These are phyloP conservation scores for Pestalotiopsis sp. DNA, from an alignment of 2,329 filamentous ascomycete species.

Conservation along the genomic window DNA sequence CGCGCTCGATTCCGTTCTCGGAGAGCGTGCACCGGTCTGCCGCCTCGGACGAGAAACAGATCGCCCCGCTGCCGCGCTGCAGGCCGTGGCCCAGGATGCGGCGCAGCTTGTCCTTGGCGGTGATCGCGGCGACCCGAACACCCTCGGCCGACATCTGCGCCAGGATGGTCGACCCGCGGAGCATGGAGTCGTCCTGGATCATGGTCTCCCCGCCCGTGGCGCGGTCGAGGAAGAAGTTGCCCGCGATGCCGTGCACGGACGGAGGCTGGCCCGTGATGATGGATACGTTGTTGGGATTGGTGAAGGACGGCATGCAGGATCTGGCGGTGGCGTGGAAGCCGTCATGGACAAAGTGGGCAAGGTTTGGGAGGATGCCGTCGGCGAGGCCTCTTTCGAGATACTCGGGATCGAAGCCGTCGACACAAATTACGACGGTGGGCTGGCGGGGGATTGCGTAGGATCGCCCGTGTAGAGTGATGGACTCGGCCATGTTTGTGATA, in stretches of 20 bases:
- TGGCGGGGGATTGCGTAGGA: slow-evolving; percentile 14
- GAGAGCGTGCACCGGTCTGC: slow-evolving; percentile 35
- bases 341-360: slow-evolving; percentile 28
- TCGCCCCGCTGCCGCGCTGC: slow-evolving; percentile 20
- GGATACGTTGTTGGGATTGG: slow-evolving; percentile 45
- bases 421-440: slow-evolving; percentile 40
- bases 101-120: slow-evolving; percentile 45
- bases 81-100: slow-evolving; percentile 39
- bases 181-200: slow-evolving; percentile 39
- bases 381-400: slow-evolving; percentile 36
- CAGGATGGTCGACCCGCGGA: slow-evolving; percentile 41
- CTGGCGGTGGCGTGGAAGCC: slow-evolving; percentile 40
- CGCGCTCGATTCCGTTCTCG: background rate
- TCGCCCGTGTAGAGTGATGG: slow-evolving; percentile 10
- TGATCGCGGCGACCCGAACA: slow-evolving; percentile 41
- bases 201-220: slow-evolving; percentile 38
- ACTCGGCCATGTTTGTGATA: background rate
- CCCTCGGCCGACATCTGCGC: slow-evolving; percentile 37
- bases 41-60: slow-evolving; percentile 40
- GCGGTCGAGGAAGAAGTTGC: slow-evolving; percentile 43
- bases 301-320: slow-evolving; percentile 43
- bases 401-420: slow-evolving; percentile 44
- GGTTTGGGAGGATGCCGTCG: slow-evolving; percentile 34
- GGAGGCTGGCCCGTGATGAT: slow-evolving; percentile 43
- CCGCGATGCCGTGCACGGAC: slow-evolving; percentile 39